These are phyloP conservation scores for Cryoendolithus antarcticus DNA, from an alignment of 2,329 filamentous ascomycete genomes.

Conservation along the genomic window DNA sequence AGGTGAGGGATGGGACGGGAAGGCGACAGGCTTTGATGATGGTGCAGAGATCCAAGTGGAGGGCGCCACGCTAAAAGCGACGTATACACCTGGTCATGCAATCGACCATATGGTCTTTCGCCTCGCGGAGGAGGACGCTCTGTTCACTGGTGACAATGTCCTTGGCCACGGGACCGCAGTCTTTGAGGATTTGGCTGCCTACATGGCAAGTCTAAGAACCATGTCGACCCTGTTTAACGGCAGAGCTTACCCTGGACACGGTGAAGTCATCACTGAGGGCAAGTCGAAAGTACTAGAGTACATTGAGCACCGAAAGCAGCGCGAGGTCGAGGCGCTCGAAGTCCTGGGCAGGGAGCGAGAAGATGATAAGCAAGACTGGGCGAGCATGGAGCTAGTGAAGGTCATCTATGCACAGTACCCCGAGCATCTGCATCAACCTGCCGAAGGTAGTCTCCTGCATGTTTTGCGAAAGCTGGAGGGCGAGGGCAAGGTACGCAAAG, in stretches of 20 bases:
- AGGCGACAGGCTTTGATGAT: conserved; percentile 8
- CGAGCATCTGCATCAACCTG: conserved; percentile 61
- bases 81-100: conserved; percentile 64
- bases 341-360: conserved; percentile 33
- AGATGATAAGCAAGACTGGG: conserved; percentile 39
- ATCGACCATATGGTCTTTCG: conserved; percentile 70
- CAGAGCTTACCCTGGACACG: conserved; percentile 78
- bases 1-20: conserved; percentile 36
- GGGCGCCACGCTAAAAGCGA: conserved; percentile 56
- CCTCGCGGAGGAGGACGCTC: conserved; percentile 62
- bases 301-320: conserved; percentile 63
- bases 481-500: conserved; percentile 53
- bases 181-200: conserved; percentile 62
- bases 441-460: conserved; percentile 62
- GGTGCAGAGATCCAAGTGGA: conserved; percentile 35
- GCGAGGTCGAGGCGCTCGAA: conserved; percentile 65
- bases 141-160: conserved; percentile 85
- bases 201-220: conserved; percentile 54
- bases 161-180: conserved; percentile 77
- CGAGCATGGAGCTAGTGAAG: conserved; percentile 71
- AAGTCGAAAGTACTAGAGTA: conserved; percentile 66
- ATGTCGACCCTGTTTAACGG: conserved; percentile 57
- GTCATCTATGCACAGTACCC: conserved; percentile 73
- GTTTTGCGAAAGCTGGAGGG: conserved; percentile 65
- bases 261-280: conserved; percentile 62